These are phyloP conservation scores for Rosa lucieae DNA, from an alignment of 306 rosid species.

Conservation along the genomic window DNA sequence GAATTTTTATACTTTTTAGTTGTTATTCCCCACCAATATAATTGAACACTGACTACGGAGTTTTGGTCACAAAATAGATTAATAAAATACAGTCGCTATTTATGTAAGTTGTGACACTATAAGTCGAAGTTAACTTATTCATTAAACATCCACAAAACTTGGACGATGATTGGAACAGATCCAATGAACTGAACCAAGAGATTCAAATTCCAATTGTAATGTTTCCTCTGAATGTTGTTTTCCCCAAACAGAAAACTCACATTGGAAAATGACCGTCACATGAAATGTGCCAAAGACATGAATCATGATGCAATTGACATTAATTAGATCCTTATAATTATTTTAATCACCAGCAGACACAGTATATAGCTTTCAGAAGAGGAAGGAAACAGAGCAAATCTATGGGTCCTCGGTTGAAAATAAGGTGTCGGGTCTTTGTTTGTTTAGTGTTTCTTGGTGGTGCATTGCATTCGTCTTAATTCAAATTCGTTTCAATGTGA, in stretches of 20 bases:
- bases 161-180: conserved; percentile 17
- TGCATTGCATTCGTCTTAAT: conserved; percentile 30
- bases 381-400: conserved; percentile 36
- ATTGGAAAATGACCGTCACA: conserved; percentile 25
- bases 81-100: not conserved
- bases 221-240: conserved; percentile 12
- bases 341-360: conserved; percentile 9
- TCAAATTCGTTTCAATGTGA: not conserved
- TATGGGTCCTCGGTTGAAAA: conserved; percentile 37
- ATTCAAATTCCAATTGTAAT: conserved; percentile 28
- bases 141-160: not conserved
- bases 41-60: not conserved
- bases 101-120: not conserved
- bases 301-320: conserved; percentile 2
- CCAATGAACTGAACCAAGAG: conserved; percentile 21
- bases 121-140: not conserved
- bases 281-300: conserved; percentile 4
- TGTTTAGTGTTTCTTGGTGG: conserved; percentile 27
- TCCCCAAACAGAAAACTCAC: conserved; percentile 5
- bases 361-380: not conserved
- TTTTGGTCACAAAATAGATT: not conserved
- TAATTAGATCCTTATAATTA: not conserved
- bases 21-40: not conserved
- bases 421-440: conserved; percentile 46
- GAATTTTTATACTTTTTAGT: not conserved